phyloP scores from a whole-genome alignment of 208 protist genomes.

The Leishmania gerbilli region DNA sequence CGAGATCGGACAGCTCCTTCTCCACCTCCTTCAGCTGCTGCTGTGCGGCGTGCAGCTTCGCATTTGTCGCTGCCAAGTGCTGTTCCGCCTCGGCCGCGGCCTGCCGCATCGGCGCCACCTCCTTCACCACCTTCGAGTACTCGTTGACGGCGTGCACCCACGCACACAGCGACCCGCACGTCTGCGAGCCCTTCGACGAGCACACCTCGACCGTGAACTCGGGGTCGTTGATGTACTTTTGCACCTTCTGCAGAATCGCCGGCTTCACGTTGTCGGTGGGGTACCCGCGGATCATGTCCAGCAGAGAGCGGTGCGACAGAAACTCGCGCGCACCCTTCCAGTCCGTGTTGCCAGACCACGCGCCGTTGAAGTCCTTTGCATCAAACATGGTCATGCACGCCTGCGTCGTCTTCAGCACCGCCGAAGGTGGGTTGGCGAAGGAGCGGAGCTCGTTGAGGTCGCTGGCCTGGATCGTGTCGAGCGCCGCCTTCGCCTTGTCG shows the following conservation, averaged over 20 bases:
- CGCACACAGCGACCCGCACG: slow-evolving; percentile 95
- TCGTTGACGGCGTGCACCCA: slow-evolving; percentile 97
- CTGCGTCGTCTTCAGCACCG: slow-evolving; percentile 95
- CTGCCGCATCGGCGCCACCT: slow-evolving; percentile 94
- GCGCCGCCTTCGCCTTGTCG: slow-evolving; percentile 88
- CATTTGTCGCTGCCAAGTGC: slow-evolving; percentile 88
- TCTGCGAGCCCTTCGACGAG: slow-evolving; percentile 92
- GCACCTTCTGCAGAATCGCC: slow-evolving; percentile 85
- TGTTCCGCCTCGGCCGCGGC: slow-evolving; percentile 89
- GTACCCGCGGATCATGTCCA: slow-evolving; percentile 95
- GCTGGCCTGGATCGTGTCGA: slow-evolving; percentile 94
- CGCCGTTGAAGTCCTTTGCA: slow-evolving; percentile 82
- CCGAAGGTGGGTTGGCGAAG: slow-evolving; percentile 94
- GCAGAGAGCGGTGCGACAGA: slow-evolving; percentile 90
- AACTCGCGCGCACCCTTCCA: slow-evolving; percentile 93
- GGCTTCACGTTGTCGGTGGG: slow-evolving; percentile 96
- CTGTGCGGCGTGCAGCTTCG: slow-evolving; percentile 89
- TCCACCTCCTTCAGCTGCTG: slow-evolving; percentile 91
- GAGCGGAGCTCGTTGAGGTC: slow-evolving; percentile 96
- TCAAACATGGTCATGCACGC: slow-evolving; percentile 97
- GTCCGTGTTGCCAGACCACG: slow-evolving; percentile 87
- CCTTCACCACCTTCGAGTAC: slow-evolving; percentile 95
- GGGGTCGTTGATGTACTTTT: slow-evolving; percentile 94
- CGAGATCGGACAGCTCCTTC: slow-evolving; percentile 88
- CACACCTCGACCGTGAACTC: slow-evolving; percentile 95